Percentiles rank a stretch among this genome's conserved stretches.
Conservation (phyloP, 352 stramenopile species). For the Pythium plurisporium region DNA sequence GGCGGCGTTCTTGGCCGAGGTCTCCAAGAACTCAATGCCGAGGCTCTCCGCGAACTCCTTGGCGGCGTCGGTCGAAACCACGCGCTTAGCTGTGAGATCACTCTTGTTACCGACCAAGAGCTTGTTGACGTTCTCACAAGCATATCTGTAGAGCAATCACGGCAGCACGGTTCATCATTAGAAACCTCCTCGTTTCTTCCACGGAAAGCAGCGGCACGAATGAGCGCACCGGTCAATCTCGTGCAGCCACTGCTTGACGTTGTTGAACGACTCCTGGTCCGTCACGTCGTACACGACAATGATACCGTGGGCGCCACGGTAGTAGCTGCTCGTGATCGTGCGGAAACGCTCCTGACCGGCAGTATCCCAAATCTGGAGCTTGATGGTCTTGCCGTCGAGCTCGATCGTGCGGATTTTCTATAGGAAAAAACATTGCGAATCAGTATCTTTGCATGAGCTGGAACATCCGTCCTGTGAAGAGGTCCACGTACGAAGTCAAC, state of each 20-base stretch:
- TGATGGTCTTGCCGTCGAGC: conserved; percentile 99
- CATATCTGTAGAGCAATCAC: conserved; percentile 76
- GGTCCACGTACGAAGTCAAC: conserved; percentile 97
- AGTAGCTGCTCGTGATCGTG: conserved; percentile 99
- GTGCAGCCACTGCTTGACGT: conserved; percentile 98
- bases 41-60: conserved; percentile 89
- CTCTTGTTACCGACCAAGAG: conserved; percentile 98
- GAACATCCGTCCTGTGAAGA: too few relatives aligned
- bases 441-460: too few relatives aligned
- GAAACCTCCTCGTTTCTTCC: neutral
- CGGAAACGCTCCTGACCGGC: conserved; percentile 99
- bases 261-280: conserved; percentile 96
- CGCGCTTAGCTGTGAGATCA: conserved; percentile 92
- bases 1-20: conserved; percentile 84
- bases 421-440: neutral
- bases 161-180: neutral
- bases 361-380: conserved; percentile 99
- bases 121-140: conserved; percentile 96
- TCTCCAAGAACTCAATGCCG: conserved; percentile 87
- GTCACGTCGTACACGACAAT: conserved; percentile 99
- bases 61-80: conserved; percentile 91
- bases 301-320: conserved; percentile 98
- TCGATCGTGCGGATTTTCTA: conserved; percentile 99
- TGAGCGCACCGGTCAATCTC: conserved; percentile 76
- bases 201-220: conserved; percentile 9